A percentile compares a stretch with the other conserved stretches of the same genome.
These are phyloP conservation scores for Cyclospora cayetanensis DNA, from an alignment of 169 alveolate species.

Conservation along the genomic window DNA sequence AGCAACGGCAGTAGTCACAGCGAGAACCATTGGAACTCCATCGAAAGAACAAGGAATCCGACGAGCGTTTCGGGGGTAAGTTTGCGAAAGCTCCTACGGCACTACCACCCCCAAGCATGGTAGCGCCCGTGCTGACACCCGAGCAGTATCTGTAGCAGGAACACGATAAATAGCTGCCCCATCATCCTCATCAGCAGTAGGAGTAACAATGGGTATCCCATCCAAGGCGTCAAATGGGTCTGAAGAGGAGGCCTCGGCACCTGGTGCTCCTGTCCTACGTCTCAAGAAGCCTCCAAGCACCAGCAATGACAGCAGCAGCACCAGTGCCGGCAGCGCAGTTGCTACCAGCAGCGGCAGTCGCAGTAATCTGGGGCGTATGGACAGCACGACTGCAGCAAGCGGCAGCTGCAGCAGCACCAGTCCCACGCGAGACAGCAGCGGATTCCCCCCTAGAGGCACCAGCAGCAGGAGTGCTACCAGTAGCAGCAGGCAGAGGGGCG, in stretches of 20 bases:
- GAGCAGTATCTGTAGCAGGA: slow-evolving; percentile 4
- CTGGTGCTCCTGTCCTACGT: slow-evolving; percentile 1
- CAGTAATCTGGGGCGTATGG: background rate
- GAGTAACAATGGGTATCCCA: background rate
- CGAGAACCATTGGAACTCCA: too few relatives aligned
- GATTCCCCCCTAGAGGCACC: background rate
- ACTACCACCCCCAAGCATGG: background rate
- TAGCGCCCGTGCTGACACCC: background rate
- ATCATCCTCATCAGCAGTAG: background rate
- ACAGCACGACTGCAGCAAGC: background rate
- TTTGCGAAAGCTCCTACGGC: too few relatives aligned
- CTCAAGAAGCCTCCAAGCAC: background rate
- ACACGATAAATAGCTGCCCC: background rate
- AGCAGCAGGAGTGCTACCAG: background rate
- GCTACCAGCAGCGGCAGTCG: background rate
- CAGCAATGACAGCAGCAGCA: background rate
- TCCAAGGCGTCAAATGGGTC: background rate
- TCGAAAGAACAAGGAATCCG: too few relatives aligned
- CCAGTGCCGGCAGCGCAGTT: slow-evolving; percentile 11
- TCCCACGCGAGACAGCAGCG: background rate
- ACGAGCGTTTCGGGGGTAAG: too few relatives aligned
- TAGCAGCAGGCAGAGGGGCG: background rate
- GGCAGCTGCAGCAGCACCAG: background rate
- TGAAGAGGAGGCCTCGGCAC: background rate
- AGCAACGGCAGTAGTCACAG: too few relatives aligned